Conservation (phyloP, 192 early-diverging fungal species). For the Coemansia sp. region DNA sequence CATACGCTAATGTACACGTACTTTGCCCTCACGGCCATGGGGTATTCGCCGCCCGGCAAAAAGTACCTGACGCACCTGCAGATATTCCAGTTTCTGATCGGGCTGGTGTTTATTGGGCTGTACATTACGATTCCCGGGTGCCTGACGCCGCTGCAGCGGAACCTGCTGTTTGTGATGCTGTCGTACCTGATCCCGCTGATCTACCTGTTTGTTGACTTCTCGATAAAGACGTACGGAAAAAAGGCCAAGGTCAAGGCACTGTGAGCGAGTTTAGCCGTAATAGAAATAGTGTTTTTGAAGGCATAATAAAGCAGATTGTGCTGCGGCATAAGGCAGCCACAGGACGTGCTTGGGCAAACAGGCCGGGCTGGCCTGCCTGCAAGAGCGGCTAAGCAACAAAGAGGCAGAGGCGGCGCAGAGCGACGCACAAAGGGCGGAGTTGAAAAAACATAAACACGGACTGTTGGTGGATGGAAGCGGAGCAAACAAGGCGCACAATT, state of each 20-base stretch:
- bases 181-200: slow-evolving; percentile 75
- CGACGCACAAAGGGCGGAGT: too few relatives aligned
- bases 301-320: too few relatives aligned
- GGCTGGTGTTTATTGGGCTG: slow-evolving; percentile 61
- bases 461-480: neutral
- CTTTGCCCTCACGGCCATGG: slow-evolving; percentile 73
- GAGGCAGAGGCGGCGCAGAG: too few relatives aligned
- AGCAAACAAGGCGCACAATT: too few relatives aligned
- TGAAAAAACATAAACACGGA: slow-evolving; percentile 4
- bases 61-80: slow-evolving; percentile 80
- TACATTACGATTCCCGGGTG: slow-evolving; percentile 68
- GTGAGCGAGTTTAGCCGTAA: neutral
- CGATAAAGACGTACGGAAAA: slow-evolving; percentile 65
- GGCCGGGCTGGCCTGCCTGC: too few relatives aligned
- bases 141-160: slow-evolving; percentile 57
- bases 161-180: slow-evolving; percentile 67
- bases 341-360: too few relatives aligned
- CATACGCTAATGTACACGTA: slow-evolving; percentile 87
- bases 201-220: slow-evolving; percentile 81
- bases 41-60: slow-evolving; percentile 75
- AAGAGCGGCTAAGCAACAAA: too few relatives aligned
- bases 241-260: slow-evolving; percentile 37
- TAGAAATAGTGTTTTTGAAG: too few relatives aligned
- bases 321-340: too few relatives aligned
- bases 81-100: slow-evolving; percentile 82